phyloP scores from a whole-genome alignment of 805 yeast genomes.

The Sugiyamaella chiloensis region DNA sequence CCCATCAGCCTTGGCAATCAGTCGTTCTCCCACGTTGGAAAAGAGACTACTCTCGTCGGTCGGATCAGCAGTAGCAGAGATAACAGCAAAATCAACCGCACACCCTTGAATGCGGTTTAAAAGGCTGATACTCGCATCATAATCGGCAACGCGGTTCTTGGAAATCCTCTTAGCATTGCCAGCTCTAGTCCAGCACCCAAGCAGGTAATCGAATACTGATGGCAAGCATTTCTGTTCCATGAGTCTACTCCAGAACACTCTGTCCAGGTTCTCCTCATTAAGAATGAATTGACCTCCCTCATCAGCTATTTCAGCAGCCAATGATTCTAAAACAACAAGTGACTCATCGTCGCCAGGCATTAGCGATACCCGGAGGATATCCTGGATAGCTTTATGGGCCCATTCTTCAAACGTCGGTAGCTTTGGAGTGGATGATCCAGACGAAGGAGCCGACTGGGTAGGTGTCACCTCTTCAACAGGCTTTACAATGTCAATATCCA shows the following conservation, averaged over 20 bases:
- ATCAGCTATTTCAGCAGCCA: slow-evolving; percentile 19
- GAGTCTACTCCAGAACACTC: slow-evolving; percentile 22
- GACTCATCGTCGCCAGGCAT: slow-evolving; percentile 6
- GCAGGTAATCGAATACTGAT: slow-evolving; percentile 48
- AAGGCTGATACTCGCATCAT: slow-evolving; percentile 37
- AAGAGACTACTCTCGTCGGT: slow-evolving; percentile 12
- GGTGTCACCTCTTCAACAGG: too few species aligned
- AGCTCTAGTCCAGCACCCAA: slow-evolving; percentile 42
- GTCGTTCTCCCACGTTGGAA: slow-evolving; percentile 16
- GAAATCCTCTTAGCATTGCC: slow-evolving; percentile 39
- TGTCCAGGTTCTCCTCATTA: slow-evolving; percentile 18
- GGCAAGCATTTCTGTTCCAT: slow-evolving; percentile 17
- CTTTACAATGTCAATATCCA: too few species aligned
- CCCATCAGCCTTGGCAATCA: slow-evolving; percentile 14
- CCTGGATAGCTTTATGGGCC: slow-evolving; percentile 17
- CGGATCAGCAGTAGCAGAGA: slow-evolving; percentile 26
- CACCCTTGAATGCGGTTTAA: slow-evolving; percentile 43
- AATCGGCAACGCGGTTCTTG: slow-evolving; percentile 37
- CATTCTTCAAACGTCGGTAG: slow-evolving; percentile 18
- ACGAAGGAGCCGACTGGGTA: too few species aligned
- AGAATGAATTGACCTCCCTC: slow-evolving; percentile 12
- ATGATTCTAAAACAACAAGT: slow-evolving; percentile 9
- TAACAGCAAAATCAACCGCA: slow-evolving; percentile 46
- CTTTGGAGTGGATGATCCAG: too few species aligned
- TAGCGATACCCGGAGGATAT: slow-evolving; percentile 19